Percentiles rank a stretch among this genome's conserved stretches.
phyloP scores from a whole-genome alignment of 495 filamentous ascomycete genomes.

The Hyaloscypha bicolor region DNA sequence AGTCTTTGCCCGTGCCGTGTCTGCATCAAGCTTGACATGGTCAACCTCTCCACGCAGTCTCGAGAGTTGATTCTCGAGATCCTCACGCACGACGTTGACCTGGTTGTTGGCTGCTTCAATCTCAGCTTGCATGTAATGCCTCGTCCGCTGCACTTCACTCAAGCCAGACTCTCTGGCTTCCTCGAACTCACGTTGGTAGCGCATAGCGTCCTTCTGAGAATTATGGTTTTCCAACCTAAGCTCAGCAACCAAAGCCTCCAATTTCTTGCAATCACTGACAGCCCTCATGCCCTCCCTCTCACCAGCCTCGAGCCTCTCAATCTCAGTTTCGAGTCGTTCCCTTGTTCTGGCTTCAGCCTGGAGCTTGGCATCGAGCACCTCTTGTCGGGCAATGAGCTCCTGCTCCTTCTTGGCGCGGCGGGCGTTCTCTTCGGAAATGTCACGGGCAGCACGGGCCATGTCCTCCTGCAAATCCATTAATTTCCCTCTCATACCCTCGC shows the following conservation, averaged over 20 bases:
- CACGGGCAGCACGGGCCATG: slow-evolving; percentile 73
- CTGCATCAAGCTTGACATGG: slow-evolving; percentile 68
- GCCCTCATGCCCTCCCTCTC: slow-evolving; percentile 68
- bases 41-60: slow-evolving; percentile 72
- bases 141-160: slow-evolving; percentile 75
- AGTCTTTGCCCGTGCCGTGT: slow-evolving; percentile 70
- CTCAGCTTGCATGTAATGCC: slow-evolving; percentile 76
- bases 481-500: slow-evolving; percentile 76
- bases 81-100: slow-evolving; percentile 74
- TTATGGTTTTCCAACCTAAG: slow-evolving; percentile 70
- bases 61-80: slow-evolving; percentile 72
- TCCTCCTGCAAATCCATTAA: slow-evolving; percentile 82
- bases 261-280: slow-evolving; percentile 57
- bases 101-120: slow-evolving; percentile 80
- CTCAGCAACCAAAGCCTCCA: slow-evolving; percentile 65
- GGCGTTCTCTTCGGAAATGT: slow-evolving; percentile 80
- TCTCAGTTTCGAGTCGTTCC: slow-evolving; percentile 77
- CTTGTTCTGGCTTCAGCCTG: slow-evolving; percentile 76
- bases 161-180: slow-evolving; percentile 77
- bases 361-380: slow-evolving; percentile 76
- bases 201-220: slow-evolving; percentile 62
- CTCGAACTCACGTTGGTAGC: slow-evolving; percentile 80
- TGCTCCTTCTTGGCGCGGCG: slow-evolving; percentile 72
- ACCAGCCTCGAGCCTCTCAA: slow-evolving; percentile 72
- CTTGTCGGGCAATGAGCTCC: slow-evolving; percentile 70